These are phyloP conservation scores for Lecanicillium sp. DNA, from an alignment of 2,329 filamentous ascomycete species.

Conservation along the genomic window DNA sequence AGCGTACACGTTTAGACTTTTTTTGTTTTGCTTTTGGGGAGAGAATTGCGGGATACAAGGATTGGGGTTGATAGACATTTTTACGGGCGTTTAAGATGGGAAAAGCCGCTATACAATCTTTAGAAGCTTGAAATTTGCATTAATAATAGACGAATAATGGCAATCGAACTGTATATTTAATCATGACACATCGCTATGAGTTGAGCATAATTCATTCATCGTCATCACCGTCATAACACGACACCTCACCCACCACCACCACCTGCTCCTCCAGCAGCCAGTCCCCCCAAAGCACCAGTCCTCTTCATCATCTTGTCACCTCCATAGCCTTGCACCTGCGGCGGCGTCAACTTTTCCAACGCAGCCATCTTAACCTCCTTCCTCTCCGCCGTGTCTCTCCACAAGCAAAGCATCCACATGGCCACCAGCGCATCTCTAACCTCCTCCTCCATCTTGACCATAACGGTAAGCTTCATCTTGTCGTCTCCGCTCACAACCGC, in stretches of 20 bases:
- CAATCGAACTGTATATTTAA: too few relatives aligned
- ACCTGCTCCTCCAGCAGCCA: neutral
- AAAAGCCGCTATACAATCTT: too few relatives aligned
- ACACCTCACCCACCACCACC: neutral
- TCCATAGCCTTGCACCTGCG: neutral
- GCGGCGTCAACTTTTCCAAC: constrained; percentile 1
- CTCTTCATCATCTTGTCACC: neutral
- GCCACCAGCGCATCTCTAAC: neutral
- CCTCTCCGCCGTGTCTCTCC: neutral
- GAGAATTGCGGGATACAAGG: too few relatives aligned
- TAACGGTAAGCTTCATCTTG: neutral
- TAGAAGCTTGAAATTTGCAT: too few relatives aligned
- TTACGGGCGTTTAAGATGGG: too few relatives aligned
- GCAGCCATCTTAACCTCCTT: neutral
- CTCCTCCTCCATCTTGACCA: neutral
- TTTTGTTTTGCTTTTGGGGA: too few relatives aligned
- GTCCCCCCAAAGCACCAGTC: neutral
- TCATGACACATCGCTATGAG: too few relatives aligned
- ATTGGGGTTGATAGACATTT: too few relatives aligned
- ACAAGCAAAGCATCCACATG: neutral
- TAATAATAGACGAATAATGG: too few relatives aligned
- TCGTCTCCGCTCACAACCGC: neutral
- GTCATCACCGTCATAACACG: too few relatives aligned
- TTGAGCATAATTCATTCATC: too few relatives aligned
- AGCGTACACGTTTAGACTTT: too few relatives aligned